These are phyloP conservation scores for Spergularia azorica DNA, from an alignment of 179 eudicot genomes.

Conservation along the genomic window DNA sequence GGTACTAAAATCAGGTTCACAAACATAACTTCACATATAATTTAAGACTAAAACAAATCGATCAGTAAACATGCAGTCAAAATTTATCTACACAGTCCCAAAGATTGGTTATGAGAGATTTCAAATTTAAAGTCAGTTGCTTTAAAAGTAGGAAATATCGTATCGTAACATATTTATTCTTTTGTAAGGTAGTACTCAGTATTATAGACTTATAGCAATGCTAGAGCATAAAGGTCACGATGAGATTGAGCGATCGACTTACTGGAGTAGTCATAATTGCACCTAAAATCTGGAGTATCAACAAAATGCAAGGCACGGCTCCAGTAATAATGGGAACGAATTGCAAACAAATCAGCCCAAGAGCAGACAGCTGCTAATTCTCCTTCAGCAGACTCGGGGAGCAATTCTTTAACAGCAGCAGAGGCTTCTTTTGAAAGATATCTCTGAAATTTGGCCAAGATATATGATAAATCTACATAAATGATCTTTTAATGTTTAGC, in stretches of 20 bases:
- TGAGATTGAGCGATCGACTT: constrained; percentile 34
- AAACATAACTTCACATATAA: background rate
- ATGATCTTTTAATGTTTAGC: background rate
- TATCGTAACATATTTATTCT: background rate
- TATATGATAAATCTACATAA: background rate
- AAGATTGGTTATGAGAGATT: background rate
- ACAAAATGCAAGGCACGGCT: constrained; percentile 78
- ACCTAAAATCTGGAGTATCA: constrained; percentile 96
- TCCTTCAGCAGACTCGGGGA: constrained; percentile 79
- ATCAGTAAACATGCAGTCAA: background rate
- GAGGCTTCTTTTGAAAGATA: constrained; percentile 70
- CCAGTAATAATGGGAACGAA: constrained; percentile 74
- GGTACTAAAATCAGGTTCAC: background rate
- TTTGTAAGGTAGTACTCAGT: background rate
- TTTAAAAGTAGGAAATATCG: background rate
- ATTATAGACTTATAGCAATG: background rate
- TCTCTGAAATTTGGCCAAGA: constrained; percentile 41
- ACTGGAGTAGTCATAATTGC: constrained; percentile 81
- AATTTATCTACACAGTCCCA: background rate
- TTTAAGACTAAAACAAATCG: background rate
- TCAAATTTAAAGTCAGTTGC: background rate
- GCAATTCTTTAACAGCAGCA: constrained; percentile 69
- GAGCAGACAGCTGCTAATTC: constrained; percentile 85
- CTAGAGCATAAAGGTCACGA: background rate
- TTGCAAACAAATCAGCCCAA: constrained; percentile 76